Evolutionary conservation across 352 stramenopile genomes (phyloP).

Genomic region (Phytophthora ramorum): DNA sequence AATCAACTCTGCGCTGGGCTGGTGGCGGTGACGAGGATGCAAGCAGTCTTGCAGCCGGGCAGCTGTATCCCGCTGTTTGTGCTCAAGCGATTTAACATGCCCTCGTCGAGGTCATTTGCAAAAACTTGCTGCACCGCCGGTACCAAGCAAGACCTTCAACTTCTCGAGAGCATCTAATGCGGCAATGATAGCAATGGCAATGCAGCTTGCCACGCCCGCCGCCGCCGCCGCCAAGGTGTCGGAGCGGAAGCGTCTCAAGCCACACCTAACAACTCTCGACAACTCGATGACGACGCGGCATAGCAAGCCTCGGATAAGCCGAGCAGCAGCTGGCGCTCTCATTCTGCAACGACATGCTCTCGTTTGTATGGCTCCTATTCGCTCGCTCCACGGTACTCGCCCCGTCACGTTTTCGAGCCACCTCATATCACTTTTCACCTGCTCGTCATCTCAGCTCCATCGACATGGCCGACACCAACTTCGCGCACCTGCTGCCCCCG

Average conservation of each 20-base stretch:
- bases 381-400: slow-evolving; percentile 1
- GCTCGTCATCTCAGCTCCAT: slow-evolving; percentile 4
- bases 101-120: no score
- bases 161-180: no score
- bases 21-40: not conserved
- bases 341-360: slow-evolving; percentile 2
- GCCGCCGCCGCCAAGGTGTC: no score
- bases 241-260: no score
- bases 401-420: not conserved
- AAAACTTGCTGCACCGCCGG: no score
- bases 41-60: no score
- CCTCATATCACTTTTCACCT: not conserved
- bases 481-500: slow-evolving; percentile 75
- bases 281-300: slow-evolving; percentile 17
- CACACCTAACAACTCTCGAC: no score
- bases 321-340: slow-evolving; percentile 9
- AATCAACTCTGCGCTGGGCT: not conserved
- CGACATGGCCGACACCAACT: slow-evolving; percentile 42
- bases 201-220: no score
- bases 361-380: slow-evolving; percentile 9
- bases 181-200: no score
- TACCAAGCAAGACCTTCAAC: no score
- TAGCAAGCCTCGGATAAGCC: slow-evolving; percentile 9
- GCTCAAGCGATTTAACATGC: no score
- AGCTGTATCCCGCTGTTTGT: no score